Evolutionary conservation across 257 asterid species (phyloP).

Genomic region (Petunia secreta): DNA sequence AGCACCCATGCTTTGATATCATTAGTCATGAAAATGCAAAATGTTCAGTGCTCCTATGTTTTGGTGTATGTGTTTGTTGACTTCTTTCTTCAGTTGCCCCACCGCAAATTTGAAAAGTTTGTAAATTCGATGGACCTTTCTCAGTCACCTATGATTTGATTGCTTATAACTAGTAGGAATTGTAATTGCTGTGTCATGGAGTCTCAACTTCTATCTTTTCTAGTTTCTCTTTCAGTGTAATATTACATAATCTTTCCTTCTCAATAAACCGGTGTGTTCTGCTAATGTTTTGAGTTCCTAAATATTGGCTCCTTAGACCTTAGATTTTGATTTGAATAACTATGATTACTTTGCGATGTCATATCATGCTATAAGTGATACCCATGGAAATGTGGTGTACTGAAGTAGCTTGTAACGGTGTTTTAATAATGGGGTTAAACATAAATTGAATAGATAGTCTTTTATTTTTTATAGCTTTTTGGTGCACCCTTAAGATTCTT

Average conservation of each 20-base stretch:
- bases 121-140: not conserved
- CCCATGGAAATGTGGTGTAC: slow-evolving; percentile 14
- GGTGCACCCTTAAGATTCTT: no score
- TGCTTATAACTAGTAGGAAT: not conserved
- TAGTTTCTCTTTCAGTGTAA: not conserved
- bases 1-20: not conserved
- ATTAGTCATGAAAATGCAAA: not conserved
- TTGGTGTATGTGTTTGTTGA: not conserved
- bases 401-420: slow-evolving; percentile 6
- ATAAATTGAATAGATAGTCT: no score
- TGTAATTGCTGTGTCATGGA: not conserved
- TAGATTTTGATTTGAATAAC: not conserved
- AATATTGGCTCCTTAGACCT: not conserved
- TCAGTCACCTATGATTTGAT: not conserved
- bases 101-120: not conserved
- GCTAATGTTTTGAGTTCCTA: not conserved
- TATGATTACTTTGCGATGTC: not conserved
- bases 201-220: not conserved
- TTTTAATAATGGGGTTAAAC: not conserved
- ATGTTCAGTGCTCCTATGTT: not conserved
- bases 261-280: not conserved
- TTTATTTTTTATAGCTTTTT: no score
- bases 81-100: not conserved
- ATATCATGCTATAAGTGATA: not conserved
- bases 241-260: not conserved